A percentile compares a stretch with the other conserved stretches of the same genome.
Conservation (phyloP, 2,329 filamentous ascomycete genomes). For the Pseudonectria buxi region DNA sequence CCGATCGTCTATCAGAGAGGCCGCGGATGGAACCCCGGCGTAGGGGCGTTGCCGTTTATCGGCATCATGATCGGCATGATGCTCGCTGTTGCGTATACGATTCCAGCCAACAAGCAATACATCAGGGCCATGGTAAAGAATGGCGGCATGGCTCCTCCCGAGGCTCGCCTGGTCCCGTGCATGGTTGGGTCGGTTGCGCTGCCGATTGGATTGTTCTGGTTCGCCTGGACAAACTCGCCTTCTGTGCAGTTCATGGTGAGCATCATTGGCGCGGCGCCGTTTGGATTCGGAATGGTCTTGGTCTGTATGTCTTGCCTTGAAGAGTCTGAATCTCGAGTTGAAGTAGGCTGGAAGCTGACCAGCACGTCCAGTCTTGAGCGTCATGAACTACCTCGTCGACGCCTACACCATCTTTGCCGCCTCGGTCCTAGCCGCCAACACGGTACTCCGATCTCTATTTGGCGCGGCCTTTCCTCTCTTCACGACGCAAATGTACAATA, state of each 20-base stretch:
- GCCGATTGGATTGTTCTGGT: constrained; percentile 56
- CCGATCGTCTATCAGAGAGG: constrained; percentile 53
- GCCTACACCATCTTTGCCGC: constrained; percentile 68
- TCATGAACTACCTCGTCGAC: constrained; percentile 61
- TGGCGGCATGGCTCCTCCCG: constrained; percentile 53
- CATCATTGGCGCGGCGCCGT: constrained; percentile 32
- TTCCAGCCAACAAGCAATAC: constrained; percentile 47
- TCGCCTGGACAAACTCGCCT: constrained; percentile 54
- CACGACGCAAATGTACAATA: constrained; percentile 48
- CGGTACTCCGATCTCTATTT: constrained; percentile 63
- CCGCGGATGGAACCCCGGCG: constrained; percentile 47
- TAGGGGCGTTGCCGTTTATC: constrained; percentile 53
- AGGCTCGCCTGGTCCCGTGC: constrained; percentile 51
- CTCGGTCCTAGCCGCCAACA: constrained; percentile 63
- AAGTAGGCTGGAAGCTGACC: too few relatives aligned
- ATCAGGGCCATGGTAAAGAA: constrained; percentile 32
- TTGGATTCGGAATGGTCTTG: constrained; percentile 51
- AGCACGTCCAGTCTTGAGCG: constrained; percentile 45
- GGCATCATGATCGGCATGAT: constrained; percentile 57
- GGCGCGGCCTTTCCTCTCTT: constrained; percentile 67
- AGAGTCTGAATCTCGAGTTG: too few relatives aligned
- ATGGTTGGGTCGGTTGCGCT: constrained; percentile 52
- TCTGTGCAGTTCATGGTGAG: constrained; percentile 49
- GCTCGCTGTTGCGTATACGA: constrained; percentile 42
- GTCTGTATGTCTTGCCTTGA: constrained; percentile 43